Base-by-base conservation (phyloP, 345 rosid species). In the Euphorbia peplus region DNA sequence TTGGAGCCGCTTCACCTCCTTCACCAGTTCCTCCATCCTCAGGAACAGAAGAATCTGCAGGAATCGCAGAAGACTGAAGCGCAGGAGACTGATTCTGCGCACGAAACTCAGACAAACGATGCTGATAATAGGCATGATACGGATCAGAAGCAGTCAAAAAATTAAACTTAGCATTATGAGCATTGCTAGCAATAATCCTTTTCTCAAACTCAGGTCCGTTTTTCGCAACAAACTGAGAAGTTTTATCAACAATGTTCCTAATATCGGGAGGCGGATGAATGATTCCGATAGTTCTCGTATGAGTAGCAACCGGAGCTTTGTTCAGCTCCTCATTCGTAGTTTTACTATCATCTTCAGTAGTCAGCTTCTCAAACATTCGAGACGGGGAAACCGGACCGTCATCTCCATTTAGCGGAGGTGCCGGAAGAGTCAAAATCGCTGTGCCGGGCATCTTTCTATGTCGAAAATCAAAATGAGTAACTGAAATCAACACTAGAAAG, bases 231-330 rank as follows among this genome's bases (percentile, higher is more conserved):
- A 86, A 89, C 76, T 80, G 88, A 2, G 93, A 84, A 12, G 97
- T 91, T 69, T 85, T 91, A 71, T 91, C 97, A 1, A 91, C 96
- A 57, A 91, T 89, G 24, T 77, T 82, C 78, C 88, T 82, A 71
- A 89, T 87, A 75, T 91, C 95, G 0, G 90, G 90, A 56, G 98
- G 98, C 13, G 93, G 98, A 63, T 92, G 84, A 52, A 92, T 88
- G 35, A 92, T 92, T 56, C 98, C 96, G 7, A 92, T 88, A 21
- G 93, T 71, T 71, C 76, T 83, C 0, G 97, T 86, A 77, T 91
- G 97, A 39, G 90, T 89, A 0, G 96, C 88, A 39, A 89, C 83
- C 3, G 90, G 76, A 6, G 76, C 78, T 42, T 66, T 80, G 53
- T 47, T 70, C 53, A 70, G 83, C 69, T 86, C 89, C 28, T 82